Percentiles rank a stretch among this genome's conserved stretches.
Conservation (phyloP, 2,329 filamentous ascomycete genomes). For the Apiospora kogelbergensis region DNA sequence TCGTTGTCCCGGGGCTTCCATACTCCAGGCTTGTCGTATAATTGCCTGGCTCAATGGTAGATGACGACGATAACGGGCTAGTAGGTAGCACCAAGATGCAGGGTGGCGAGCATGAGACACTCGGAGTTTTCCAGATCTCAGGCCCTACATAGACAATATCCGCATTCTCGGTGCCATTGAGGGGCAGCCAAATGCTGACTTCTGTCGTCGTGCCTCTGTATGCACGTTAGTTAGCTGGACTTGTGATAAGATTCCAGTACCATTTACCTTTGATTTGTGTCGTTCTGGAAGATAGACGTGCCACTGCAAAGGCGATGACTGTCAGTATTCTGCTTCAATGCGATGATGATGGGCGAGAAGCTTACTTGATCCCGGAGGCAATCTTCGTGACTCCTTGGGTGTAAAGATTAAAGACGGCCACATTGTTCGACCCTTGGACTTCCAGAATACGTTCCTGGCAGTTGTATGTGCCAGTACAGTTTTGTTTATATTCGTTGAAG, state of each 20-base stretch:
- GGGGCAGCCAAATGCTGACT: slow-evolving; percentile 26
- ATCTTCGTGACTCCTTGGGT: slow-evolving; percentile 18
- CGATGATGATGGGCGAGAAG: fast-evolving
- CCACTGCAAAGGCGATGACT: not conserved
- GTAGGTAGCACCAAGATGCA: slow-evolving; percentile 27
- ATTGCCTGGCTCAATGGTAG: slow-evolving; percentile 17
- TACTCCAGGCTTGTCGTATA: slow-evolving; percentile 23
- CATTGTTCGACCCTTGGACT: slow-evolving; percentile 16
- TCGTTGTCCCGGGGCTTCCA: slow-evolving; percentile 14
- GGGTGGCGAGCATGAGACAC: not conserved
- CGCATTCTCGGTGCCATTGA: slow-evolving; percentile 20
- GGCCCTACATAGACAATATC: slow-evolving; percentile 23
- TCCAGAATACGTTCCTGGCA: slow-evolving; percentile 41
- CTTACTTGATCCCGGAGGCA: slow-evolving; percentile 3
- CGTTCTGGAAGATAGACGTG: not conserved
- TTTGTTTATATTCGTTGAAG: slow-evolving; percentile 19
- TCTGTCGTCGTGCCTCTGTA: slow-evolving; percentile 23
- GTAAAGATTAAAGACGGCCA: slow-evolving; percentile 23
- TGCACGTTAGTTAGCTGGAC: not conserved
- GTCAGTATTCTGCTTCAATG: not conserved
- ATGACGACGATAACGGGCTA: slow-evolving; percentile 13
- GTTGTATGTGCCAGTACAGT: slow-evolving; percentile 43
- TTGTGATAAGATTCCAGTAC: not conserved
- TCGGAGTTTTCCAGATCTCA: not conserved
- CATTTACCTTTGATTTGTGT: not conserved